phyloP scores from a whole-genome alignment of 768 basidiomycete genomes.

The Cyathus striatus region DNA sequence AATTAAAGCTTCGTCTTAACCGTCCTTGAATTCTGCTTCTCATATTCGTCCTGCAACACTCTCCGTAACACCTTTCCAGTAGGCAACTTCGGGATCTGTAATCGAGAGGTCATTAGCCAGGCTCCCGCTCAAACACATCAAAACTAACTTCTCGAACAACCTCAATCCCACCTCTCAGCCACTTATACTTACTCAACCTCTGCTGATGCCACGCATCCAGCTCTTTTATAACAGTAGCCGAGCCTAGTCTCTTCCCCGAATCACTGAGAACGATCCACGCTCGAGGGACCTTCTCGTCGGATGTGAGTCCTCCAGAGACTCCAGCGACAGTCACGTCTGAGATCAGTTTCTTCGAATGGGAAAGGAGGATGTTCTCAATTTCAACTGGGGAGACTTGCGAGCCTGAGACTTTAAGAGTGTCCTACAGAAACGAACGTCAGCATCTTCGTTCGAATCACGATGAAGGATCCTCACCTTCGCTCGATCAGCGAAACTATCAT shows the following conservation, averaged over 20 bases:
- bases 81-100: conserved; percentile 67
- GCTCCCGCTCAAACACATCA: conserved; percentile 1
- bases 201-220: conserved; percentile 59
- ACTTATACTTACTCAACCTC: conserved; percentile 71
- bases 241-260: conserved; percentile 45
- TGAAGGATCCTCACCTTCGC: conserved; percentile 46
- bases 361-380: conserved; percentile 62
- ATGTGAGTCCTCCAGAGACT: conserved; percentile 63
- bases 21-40: conserved; percentile 25
- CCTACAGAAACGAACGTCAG: conserved; percentile 34
- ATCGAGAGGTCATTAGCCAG: background rate
- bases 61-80: conserved; percentile 70
- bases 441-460: too few species aligned
- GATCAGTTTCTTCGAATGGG: conserved; percentile 57
- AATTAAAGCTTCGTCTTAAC: conserved; percentile 25
- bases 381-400: conserved; percentile 78
- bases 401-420: conserved; percentile 78
- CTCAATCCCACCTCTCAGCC: conserved; percentile 69
- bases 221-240: conserved; percentile 29
- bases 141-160: conserved; percentile 53
- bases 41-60: conserved; percentile 54
- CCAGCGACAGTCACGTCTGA: conserved; percentile 69
- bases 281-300: conserved; percentile 69
- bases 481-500: conserved; percentile 73
- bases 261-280: conserved; percentile 74